These are phyloP conservation scores for Trichoderma sp. DNA, from an alignment of 2,329 filamentous ascomycete species.

Conservation along the genomic window DNA sequence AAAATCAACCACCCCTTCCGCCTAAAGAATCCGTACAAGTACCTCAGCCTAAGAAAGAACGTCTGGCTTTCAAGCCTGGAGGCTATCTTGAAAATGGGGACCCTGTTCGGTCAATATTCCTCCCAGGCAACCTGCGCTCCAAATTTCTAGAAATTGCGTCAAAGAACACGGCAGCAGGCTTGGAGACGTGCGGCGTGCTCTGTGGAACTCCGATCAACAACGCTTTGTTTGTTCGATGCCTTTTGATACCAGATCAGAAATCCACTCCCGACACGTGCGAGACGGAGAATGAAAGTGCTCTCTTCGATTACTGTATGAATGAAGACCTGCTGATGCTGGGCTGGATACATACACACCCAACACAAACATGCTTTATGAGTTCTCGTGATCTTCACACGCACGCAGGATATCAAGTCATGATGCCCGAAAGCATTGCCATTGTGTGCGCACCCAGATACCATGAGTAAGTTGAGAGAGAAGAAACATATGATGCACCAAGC, in stretches of 20 bases:
- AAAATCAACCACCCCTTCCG: slow-evolving; percentile 36
- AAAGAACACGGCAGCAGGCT: slow-evolving; percentile 75
- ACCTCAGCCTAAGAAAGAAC: slow-evolving; percentile 52
- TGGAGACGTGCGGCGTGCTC: slow-evolving; percentile 95
- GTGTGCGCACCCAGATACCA: slow-evolving; percentile 86
- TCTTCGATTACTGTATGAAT: slow-evolving; percentile 87
- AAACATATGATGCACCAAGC: neutral
- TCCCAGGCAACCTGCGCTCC: slow-evolving; percentile 74
- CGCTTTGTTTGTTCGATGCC: slow-evolving; percentile 84
- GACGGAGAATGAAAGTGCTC: slow-evolving; percentile 79
- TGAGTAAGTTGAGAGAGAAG: slow-evolving; percentile 58
- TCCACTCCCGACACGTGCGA: slow-evolving; percentile 94
- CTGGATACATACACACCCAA: slow-evolving; percentile 98
- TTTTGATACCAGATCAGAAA: slow-evolving; percentile 89
- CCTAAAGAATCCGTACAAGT: slow-evolving; percentile 37
- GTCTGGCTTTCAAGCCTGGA: slow-evolving; percentile 72
- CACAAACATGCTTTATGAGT: slow-evolving; percentile 97
- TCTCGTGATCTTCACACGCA: slow-evolving; percentile 93
- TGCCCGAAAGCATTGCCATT: slow-evolving; percentile 94
- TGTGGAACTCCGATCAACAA: slow-evolving; percentile 91
- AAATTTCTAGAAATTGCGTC: slow-evolving; percentile 75
- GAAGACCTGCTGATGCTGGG: slow-evolving; percentile 85
- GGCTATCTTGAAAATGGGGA: slow-evolving; percentile 89
- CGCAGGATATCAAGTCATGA: slow-evolving; percentile 92
- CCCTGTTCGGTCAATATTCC: slow-evolving; percentile 83